Conservation (phyloP, 192 early-diverging fungal genomes). For the Backusella macrospora region DNA sequence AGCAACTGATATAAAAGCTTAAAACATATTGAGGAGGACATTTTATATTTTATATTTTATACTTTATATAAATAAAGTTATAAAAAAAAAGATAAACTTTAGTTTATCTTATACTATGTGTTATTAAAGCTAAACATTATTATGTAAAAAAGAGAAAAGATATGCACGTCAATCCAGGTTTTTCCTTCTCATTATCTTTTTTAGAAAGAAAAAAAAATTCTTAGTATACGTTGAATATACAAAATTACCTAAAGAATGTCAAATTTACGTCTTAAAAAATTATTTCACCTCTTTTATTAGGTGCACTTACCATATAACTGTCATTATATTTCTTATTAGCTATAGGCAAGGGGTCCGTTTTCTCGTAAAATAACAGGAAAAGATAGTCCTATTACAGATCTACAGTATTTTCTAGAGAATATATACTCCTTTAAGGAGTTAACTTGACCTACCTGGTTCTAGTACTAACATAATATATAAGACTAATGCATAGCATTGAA, state of each 20-base stretch:
- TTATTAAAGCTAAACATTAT: neutral
- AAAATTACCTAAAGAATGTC: no score
- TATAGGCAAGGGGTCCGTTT: neutral
- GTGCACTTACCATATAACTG: neutral
- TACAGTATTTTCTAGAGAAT: neutral
- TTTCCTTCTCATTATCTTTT: neutral
- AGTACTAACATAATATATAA: neutral
- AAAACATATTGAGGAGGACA: no score
- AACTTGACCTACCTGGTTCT: neutral
- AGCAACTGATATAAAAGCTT: no score
- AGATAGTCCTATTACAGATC: neutral
- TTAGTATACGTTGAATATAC: no score
- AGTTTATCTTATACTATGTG: neutral
- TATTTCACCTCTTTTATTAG: no score
- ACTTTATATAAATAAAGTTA: no score
- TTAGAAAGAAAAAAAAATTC: neutral
- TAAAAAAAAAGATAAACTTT: no score
- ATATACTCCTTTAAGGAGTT: neutral
- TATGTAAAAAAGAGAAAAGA: slow-evolving; percentile 1
- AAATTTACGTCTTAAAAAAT: no score
- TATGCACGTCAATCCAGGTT: neutral
- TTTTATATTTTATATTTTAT: no score
- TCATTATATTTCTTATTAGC: neutral
- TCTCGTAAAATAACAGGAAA: neutral
- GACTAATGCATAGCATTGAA: no score